A percentile compares a stretch with the other conserved stretches of the same genome.
Conservation (phyloP, 2,329 filamentous ascomycete genomes). For the Orbilia javanica region DNA sequence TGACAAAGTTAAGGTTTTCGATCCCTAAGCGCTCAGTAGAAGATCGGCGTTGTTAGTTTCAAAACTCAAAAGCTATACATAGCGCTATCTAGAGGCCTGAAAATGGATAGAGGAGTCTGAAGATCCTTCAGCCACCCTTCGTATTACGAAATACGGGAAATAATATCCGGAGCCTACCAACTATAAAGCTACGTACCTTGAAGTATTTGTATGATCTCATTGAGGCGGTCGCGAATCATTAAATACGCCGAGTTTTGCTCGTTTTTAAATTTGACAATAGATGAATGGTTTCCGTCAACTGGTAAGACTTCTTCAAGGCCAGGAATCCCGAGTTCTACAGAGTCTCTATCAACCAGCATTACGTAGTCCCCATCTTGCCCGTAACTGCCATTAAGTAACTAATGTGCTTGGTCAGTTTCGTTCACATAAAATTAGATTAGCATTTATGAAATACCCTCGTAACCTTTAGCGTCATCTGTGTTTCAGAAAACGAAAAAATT, state of each 20-base stretch:
- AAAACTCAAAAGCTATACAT: neutral
- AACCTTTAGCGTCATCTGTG: constrained; percentile 24
- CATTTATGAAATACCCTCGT: neutral
- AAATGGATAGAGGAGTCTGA: too few relatives aligned
- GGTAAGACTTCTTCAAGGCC: neutral
- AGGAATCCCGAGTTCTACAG: constrained; percentile 18
- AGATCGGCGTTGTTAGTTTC: neutral
- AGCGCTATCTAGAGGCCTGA: too few relatives aligned
- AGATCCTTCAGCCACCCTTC: too few relatives aligned
- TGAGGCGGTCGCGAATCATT: neutral
- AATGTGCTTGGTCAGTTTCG: neutral
- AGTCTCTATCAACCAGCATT: constrained; percentile 22
- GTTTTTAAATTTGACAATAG: constrained; percentile 34
- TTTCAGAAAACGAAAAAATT: constrained; percentile 35
- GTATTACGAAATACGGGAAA: neutral
- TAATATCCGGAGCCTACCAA: too few relatives aligned
- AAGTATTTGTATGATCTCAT: neutral
- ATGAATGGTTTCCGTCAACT: constrained; percentile 34
- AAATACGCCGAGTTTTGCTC: constrained; percentile 17
- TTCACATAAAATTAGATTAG: neutral
- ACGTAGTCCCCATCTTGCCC: constrained; percentile 2
- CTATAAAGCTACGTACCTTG: neutral
- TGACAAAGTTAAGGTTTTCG: neutral
- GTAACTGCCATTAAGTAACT: neutral
- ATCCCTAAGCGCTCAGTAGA: neutral